These are phyloP conservation scores for Asterophora parasitica DNA, from an alignment of 768 basidiomycete genomes.

Conservation along the genomic window DNA sequence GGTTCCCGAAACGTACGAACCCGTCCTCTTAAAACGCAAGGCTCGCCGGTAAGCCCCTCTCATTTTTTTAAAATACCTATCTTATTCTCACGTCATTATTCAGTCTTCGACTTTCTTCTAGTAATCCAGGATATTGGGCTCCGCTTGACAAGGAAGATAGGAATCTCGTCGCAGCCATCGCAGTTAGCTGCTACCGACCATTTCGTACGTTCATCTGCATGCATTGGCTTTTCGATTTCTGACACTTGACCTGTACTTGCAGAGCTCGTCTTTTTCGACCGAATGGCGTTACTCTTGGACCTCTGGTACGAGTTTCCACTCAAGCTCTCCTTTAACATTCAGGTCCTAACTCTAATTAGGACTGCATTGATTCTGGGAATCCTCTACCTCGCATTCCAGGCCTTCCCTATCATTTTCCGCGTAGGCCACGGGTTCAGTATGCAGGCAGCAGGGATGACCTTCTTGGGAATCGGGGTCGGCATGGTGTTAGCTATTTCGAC, in stretches of 20 bases:
- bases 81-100: neutral
- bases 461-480: conserved; percentile 59
- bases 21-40: conserved; percentile 57
- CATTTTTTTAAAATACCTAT: neutral
- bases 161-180: conserved; percentile 42
- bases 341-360: conserved; percentile 30
- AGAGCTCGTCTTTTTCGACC: conserved; percentile 63
- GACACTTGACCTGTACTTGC: neutral
- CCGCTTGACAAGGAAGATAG: conserved; percentile 50
- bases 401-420: conserved; percentile 51
- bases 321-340: neutral
- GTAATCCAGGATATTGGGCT: conserved; percentile 50
- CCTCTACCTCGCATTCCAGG: conserved; percentile 62
- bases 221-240: too few species aligned
- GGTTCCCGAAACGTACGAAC: conserved; percentile 69
- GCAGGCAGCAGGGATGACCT: conserved; percentile 50
- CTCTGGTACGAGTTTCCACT: conserved; percentile 51
- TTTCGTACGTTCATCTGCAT: conserved; percentile 49
- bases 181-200: conserved; percentile 60
- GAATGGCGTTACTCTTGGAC: conserved; percentile 73
- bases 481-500: conserved; percentile 45
- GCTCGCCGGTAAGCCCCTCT: conserved; percentile 40
- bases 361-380: conserved; percentile 55
- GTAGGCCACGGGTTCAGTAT: conserved; percentile 42
- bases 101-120: conserved; percentile 53